Evolutionary conservation across 129 eudicot genomes (phyloP).

Genomic region (Centella asiatica): DNA sequence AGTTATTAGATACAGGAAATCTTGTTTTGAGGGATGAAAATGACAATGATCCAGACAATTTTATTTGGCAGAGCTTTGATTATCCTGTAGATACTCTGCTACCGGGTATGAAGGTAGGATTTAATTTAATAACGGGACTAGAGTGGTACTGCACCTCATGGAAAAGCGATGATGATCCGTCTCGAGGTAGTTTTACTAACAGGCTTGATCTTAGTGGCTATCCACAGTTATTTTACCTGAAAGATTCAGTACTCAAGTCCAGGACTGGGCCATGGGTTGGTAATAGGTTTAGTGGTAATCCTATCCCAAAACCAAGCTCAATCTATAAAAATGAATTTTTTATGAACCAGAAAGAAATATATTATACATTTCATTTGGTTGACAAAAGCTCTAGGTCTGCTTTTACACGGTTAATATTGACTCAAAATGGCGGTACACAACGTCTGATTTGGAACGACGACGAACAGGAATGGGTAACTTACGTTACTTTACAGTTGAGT

Average conservation of each 20-base stretch:
- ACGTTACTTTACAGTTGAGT: background rate
- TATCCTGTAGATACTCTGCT: background rate
- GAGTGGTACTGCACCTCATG: background rate
- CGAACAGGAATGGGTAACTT: background rate
- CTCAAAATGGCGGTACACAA: background rate
- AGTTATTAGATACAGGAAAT: conserved; percentile 24
- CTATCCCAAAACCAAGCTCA: background rate
- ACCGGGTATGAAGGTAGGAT: background rate
- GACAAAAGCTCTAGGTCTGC: background rate
- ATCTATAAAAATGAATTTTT: background rate
- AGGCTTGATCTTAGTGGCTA: background rate
- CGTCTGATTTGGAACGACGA: conserved; percentile 2
- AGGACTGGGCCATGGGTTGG: conserved; percentile 6
- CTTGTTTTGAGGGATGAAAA: conserved; percentile 12
- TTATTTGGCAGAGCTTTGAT: background rate
- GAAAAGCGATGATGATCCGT: background rate
- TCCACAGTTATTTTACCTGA: background rate
- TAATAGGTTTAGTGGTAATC: conserved; percentile 1
- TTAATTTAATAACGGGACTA: background rate
- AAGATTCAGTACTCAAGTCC: background rate
- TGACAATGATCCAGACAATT: background rate
- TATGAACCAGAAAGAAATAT: background rate
- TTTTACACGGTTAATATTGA: background rate
- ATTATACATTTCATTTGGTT: background rate
- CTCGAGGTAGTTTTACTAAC: background rate